Percentiles rank a stretch among this genome's conserved stretches.
Conservation (phyloP, 257 asterid genomes). For the Striga asiatica region DNA sequence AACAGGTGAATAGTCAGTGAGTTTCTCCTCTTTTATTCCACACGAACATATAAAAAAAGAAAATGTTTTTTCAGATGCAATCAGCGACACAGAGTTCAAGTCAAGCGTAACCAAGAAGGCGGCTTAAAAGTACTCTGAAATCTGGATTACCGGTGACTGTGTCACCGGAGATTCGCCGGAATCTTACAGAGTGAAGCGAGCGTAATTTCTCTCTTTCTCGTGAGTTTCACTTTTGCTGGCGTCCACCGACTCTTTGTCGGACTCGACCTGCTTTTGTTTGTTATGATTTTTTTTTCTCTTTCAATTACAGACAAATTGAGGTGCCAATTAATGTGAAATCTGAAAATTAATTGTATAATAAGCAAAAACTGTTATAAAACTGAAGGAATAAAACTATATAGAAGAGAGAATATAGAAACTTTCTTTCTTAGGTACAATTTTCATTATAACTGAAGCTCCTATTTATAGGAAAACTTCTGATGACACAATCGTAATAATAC, state of each 20-base stretch:
- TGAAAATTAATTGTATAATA: too few species aligned
- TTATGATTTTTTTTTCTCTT: slow-evolving; percentile 44
- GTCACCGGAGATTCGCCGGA: slow-evolving; percentile 34
- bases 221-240: slow-evolving; percentile 17
- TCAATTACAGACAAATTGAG: slow-evolving; percentile 43
- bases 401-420: too few species aligned
- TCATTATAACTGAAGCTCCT: too few species aligned
- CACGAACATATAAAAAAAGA: background rate
- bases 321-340: too few species aligned
- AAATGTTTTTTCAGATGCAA: slow-evolving; percentile 5
- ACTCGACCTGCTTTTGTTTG: slow-evolving; percentile 44
- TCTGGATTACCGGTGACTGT: slow-evolving; percentile 19
- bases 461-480: too few species aligned
- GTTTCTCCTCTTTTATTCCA: background rate
- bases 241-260: slow-evolving; percentile 57
- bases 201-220: background rate
- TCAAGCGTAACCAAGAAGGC: background rate
- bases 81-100: slow-evolving; percentile 7
- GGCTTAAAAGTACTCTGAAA: background rate
- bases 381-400: too few species aligned
- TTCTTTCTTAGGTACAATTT: too few species aligned
- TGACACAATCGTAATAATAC: too few species aligned
- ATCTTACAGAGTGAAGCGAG: slow-evolving; percentile 10
- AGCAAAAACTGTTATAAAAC: too few species aligned
- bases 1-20: background rate